Base-by-base conservation (phyloP, 192 early-diverging fungal genomes). In the Podila horticola region DNA sequence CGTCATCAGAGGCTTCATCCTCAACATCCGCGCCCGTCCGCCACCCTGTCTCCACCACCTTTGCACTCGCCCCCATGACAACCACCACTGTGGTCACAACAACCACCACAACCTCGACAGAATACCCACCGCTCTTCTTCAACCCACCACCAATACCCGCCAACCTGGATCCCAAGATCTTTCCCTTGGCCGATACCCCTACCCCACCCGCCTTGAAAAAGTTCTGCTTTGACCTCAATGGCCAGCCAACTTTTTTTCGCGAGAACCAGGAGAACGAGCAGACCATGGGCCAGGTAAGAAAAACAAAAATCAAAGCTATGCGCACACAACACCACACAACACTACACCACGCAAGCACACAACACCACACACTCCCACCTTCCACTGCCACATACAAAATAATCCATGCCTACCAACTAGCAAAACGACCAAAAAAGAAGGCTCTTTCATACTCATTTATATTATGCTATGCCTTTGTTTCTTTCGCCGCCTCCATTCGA, bases 21-120 rank as follows among this genome's bases (percentile, higher is more conserved):
- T 66, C 72, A 1, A 66, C 72, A 22, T 15, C 67, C 3, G n/a
- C 50, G 20, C 50, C 66, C 36, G 50, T 22, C 66, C 74, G 84
- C 38, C 59, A 82, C 31, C 81, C 82, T 22, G 71, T 67, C 51
- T 71, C 75, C 38, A 77, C 86, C 12, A 82, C 86, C 67, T 52
- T 85, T 74, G 85, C 88, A 67, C 59, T 90, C 3, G 86, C 88
- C 17, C 90, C 87, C 52, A 92, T 88, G 36, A 90, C 89, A 5
- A 90, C 88, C 1, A 92, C 91, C 20, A 92, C 91, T 3, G 92
- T 93, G 1, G 92, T 94, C 28, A 93, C 93, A 1, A 94, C 93
- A 4, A 95, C 93, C 0, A 94, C 93, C 3, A 94, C 93, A 5
- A 96, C 94, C 0, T 93, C 91, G 8, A 96, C 94, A 1, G 91